Evolutionary conservation across 2,329 filamentous ascomycete species (phyloP).

Genomic region (Cladosporium sphaerospermum): DNA sequence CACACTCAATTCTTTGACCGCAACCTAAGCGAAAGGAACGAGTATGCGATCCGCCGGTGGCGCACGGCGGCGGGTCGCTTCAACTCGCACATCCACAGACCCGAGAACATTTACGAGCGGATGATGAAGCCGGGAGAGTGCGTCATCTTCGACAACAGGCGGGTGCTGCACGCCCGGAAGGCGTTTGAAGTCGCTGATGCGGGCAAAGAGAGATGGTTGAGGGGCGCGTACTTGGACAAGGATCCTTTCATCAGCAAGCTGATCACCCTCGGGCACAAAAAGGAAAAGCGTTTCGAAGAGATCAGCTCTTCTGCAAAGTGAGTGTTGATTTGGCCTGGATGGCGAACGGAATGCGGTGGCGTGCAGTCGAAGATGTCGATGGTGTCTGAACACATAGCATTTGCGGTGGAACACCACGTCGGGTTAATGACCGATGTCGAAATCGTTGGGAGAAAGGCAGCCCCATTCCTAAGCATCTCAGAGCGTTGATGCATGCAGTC

Average conservation of each 20-base stretch:
- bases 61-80: conserved; percentile 51
- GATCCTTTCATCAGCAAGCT: conserved; percentile 51
- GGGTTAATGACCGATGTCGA: too few species aligned
- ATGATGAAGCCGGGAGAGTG: conserved; percentile 77
- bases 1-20: neutral
- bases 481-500: too few species aligned
- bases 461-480: too few species aligned
- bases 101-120: conserved; percentile 58
- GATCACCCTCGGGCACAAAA: conserved; percentile 17
- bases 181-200: conserved; percentile 64
- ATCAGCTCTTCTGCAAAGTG: too few species aligned
- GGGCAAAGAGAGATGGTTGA: conserved; percentile 65
- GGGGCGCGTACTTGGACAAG: conserved; percentile 73
- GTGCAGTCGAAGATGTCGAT: too few species aligned
- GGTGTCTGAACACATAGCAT: too few species aligned
- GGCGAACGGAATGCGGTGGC: too few species aligned
- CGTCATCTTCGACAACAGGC: conserved; percentile 84
- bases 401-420: too few species aligned
- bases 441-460: too few species aligned
- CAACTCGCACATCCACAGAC: conserved; percentile 51
- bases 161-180: conserved; percentile 75
- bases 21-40: neutral
- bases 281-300: neutral
- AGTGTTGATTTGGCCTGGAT: too few species aligned
- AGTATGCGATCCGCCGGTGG: conserved; percentile 33